phyloP scores from a whole-genome alignment of 1,139 yeast genomes.

The Kurtzmaniella quercitrusa region DNA sequence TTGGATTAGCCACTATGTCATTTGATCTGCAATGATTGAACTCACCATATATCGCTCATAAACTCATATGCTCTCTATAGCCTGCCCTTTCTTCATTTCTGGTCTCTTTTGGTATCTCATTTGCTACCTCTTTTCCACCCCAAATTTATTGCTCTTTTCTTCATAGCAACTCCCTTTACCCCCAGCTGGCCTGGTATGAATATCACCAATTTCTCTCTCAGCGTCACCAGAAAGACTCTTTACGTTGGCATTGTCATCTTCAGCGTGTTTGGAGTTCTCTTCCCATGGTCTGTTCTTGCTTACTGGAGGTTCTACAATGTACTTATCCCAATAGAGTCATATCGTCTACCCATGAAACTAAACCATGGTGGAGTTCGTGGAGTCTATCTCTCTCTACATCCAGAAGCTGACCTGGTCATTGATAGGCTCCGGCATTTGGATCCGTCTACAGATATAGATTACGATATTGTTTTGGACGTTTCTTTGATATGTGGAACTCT shows the following conservation, averaged over 20 bases:
- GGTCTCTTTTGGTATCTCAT: too few species aligned
- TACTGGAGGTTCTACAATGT: conserved; percentile 22
- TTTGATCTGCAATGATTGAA: too few species aligned
- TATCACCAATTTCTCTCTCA: conserved; percentile 2
- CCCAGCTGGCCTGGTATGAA: conserved; percentile 3
- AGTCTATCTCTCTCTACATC: too few species aligned
- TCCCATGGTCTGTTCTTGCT: conserved; percentile 23
- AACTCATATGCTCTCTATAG: too few species aligned
- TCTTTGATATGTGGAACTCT: not conserved
- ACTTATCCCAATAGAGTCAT: conserved; percentile 18
- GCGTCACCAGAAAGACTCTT: conserved; percentile 7
- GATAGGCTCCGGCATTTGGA: conserved; percentile 1
- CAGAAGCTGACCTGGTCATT: not conserved
- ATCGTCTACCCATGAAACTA: conserved; percentile 1
- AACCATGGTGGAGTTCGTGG: not conserved
- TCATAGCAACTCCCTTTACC: too few species aligned
- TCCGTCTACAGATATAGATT: conserved; percentile 8
- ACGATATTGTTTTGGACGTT: conserved; percentile 7
- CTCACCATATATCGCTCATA: too few species aligned
- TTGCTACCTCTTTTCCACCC: too few species aligned
- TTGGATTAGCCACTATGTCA: too few species aligned
- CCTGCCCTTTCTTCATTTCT: too few species aligned
- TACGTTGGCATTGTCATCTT: conserved; percentile 15
- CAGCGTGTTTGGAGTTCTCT: conserved; percentile 16
- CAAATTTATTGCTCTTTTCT: too few species aligned